Base-by-base conservation (phyloP, 2,329 filamentous ascomycete species). In the Tothia fuscella region DNA sequence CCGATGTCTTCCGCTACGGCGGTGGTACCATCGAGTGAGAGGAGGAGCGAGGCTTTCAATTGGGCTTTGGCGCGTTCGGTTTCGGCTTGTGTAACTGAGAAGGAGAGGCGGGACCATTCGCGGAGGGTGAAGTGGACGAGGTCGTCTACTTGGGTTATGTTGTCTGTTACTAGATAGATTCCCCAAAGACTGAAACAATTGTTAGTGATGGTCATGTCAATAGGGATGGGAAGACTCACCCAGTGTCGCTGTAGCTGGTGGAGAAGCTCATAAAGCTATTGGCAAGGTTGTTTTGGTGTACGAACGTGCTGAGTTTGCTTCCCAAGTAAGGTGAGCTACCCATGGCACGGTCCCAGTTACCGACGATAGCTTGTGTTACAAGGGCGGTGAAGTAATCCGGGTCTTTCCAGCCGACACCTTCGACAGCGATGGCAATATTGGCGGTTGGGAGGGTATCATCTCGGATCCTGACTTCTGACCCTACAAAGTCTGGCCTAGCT, bases 201-300 rank as follows among this genome's bases (percentile, higher is more conserved):
- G 14, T 7, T 28, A 40, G 37, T 26, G 4, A 6, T 5, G 16
- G 13, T 12, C 5, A 38, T 10, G 13, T 31, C n/a, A 24, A 29
- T 3, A 1, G 5, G n/a, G 6, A 12, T 6, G 9, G 24, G 17
- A 37, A 21, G 12, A 63, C 80, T 66, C 77, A 94, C 87, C 88
- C 91, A 63, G 91, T 98, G 66, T 98, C 91, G 61, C 88, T 96
- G 72, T 98, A 98, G 74, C 86, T 94, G 53, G 91, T 98, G 51
- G 88, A 95, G 72, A 98, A 98, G 72, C 85, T 93, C 93, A 98
- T 98, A 76, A 95, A 98, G 78, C 88, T 95, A 74, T 94, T 98
- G 66, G 91, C 91, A 48, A 98, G 77, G 64, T 88, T 81, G 70
- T 96, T 78, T 68, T 93, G 80, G 74, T 93, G 84, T 53, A 98